phyloP scores from a whole-genome alignment of 2,329 filamentous ascomycete species.

The Verticillium alfalfae region DNA sequence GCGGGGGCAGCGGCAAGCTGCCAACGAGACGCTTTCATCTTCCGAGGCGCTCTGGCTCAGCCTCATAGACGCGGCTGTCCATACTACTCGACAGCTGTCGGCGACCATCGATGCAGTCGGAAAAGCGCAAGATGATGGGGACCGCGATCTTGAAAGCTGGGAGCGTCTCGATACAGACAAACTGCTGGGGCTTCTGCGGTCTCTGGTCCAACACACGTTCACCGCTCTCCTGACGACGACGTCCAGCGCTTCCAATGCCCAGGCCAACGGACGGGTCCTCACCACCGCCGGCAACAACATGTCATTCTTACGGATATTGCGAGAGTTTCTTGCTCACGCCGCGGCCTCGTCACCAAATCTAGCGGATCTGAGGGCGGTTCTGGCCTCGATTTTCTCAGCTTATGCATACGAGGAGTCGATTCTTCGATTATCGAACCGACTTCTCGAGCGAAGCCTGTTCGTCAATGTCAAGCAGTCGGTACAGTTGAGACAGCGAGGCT shows the following conservation, averaged over 20 bases:
- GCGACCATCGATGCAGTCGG: conserved; percentile 39
- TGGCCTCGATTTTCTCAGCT: conserved; percentile 86
- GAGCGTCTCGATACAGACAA: conserved; percentile 48
- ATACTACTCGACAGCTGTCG: conserved; percentile 60
- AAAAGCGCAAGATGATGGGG: conserved; percentile 6
- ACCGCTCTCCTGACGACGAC: conserved; percentile 78
- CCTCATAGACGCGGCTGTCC: conserved; percentile 55
- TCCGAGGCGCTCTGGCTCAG: conserved; percentile 56
- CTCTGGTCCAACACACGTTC: conserved; percentile 84
- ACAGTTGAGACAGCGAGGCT: conserved; percentile 73
- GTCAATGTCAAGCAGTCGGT: conserved; percentile 72
- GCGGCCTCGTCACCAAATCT: conserved; percentile 78
- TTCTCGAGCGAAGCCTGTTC: conserved; percentile 87
- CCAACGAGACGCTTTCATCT: conserved; percentile 38
- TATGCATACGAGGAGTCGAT: conserved; percentile 95
- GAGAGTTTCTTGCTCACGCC: conserved; percentile 80
- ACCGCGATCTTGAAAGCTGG: conserved; percentile 12
- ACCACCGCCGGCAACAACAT: conserved; percentile 48
- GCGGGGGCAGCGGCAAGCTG: conserved; percentile 42
- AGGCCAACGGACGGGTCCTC: conserved; percentile 24
- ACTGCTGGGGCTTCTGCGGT: conserved; percentile 64
- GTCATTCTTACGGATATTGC: conserved; percentile 82
- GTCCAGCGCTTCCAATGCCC: conserved; percentile 39
- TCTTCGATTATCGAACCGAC: conserved; percentile 73
- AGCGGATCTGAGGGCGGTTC: conserved; percentile 77